A percentile compares a stretch with the other conserved stretches of the same genome.
Evolutionary conservation across 208 protist genomes (phyloP).

Genomic region (Wallacemonas rigidus): DNA sequence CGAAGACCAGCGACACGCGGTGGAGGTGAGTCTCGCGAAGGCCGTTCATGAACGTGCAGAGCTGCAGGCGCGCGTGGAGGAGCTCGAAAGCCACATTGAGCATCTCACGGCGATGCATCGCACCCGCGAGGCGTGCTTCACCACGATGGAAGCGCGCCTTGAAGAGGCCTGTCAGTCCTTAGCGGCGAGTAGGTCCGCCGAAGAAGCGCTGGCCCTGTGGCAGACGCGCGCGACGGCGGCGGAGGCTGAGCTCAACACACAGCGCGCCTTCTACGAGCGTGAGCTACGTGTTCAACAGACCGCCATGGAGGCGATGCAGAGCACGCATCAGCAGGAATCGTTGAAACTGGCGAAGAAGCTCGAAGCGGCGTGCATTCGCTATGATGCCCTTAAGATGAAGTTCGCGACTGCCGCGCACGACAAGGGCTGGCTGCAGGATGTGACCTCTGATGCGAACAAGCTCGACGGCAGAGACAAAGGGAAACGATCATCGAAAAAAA

Average conservation of each 20-base stretch:
- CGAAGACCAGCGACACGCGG: constrained; percentile 2
- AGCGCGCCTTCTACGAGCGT: constrained; percentile 41
- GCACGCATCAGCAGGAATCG: constrained; percentile 36
- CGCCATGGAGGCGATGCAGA: constrained; percentile 42
- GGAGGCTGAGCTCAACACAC: constrained; percentile 36
- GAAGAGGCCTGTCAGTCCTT: constrained; percentile 20
- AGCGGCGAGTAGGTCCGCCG: constrained; percentile 5
- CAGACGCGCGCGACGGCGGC: constrained; percentile 29
- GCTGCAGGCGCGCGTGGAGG: constrained; percentile 7
- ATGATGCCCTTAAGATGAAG: constrained; percentile 38
- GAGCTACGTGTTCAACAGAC: constrained; percentile 46
- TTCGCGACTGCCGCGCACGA: constrained; percentile 30
- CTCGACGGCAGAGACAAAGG: constrained; percentile 2
- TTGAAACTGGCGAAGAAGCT: constrained; percentile 24
- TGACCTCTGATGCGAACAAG: constrained; percentile 6
- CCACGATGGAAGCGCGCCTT: constrained; percentile 33
- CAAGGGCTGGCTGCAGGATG: constrained; percentile 5
- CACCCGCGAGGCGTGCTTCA: constrained; percentile 22
- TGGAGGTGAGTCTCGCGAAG: constrained; percentile 16
- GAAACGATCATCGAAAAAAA: background rate
- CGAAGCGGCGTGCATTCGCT: constrained; percentile 36
- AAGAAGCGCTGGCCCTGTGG: constrained; percentile 21
- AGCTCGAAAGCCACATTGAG: constrained; percentile 23
- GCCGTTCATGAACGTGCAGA: constrained; percentile 5
- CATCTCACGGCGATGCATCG: constrained; percentile 19